A percentile compares a stretch with the other conserved stretches of the same genome.
Conservation (phyloP, 768 basidiomycete genomes). For the Tricholoma hemisulphureum region DNA sequence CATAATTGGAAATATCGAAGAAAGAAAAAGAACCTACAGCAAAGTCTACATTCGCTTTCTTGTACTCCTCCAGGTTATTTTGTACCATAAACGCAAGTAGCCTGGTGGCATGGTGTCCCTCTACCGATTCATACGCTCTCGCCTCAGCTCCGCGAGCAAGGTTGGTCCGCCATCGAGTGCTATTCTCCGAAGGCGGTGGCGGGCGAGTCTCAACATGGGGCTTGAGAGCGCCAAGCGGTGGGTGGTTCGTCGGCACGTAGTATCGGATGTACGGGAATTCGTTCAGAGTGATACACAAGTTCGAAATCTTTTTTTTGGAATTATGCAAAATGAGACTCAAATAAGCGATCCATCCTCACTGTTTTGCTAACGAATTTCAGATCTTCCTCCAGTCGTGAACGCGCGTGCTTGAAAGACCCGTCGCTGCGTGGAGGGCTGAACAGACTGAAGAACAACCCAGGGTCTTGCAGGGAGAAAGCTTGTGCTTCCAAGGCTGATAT, state of each 20-base stretch:
- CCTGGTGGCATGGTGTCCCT: constrained; percentile 76
- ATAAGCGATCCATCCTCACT: constrained; percentile 39
- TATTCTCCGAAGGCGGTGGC: constrained; percentile 61
- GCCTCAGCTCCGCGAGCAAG: constrained; percentile 72
- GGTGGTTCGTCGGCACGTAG: constrained; percentile 80
- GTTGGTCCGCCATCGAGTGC: constrained; percentile 76
- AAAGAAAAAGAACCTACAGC: constrained; percentile 54
- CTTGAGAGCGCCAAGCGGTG: constrained; percentile 81
- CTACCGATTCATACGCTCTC: constrained; percentile 65
- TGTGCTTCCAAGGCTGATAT: constrained; percentile 78
- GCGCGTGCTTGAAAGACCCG: constrained; percentile 60
- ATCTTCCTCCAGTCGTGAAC: constrained; percentile 84
- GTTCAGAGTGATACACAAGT: constrained; percentile 84
- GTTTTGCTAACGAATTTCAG: constrained; percentile 71
- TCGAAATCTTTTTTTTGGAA: constrained; percentile 74
- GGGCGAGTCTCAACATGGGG: constrained; percentile 63
- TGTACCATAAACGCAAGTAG: constrained; percentile 86
- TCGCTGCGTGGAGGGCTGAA: constrained; percentile 83
- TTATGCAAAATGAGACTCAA: constrained; percentile 1
- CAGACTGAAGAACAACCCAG: constrained; percentile 81
- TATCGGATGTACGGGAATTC: constrained; percentile 94
- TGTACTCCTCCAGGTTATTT: constrained; percentile 79
- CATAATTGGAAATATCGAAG: not conserved
- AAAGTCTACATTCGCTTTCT: constrained; percentile 82
- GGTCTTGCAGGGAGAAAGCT: constrained; percentile 75